Base-by-base conservation (phyloP, 1,139 yeast species). In the Nakaseomyces nivariensis region DNA sequence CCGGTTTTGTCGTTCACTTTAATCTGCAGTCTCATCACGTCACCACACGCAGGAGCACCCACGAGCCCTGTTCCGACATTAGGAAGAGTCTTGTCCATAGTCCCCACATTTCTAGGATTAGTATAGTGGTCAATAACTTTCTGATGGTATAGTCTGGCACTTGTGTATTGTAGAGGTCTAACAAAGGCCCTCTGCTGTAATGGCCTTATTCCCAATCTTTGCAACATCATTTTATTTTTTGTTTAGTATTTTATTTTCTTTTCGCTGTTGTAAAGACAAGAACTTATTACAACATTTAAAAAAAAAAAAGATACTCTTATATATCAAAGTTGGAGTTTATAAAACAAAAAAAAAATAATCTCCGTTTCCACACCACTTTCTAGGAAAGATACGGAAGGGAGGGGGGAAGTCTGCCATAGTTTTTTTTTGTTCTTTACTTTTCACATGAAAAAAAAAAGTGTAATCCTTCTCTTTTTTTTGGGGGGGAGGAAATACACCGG, bases 41-140 rank as follows among this genome's bases (percentile, higher is more conserved):
- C 98, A 52, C 98, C 98, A 73, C 98, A 92, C 0, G 98, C 98
- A 51, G 98, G 98, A 0, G 98, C 98, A 49, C 98, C 92, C 22
- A 92, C 98, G 44, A 92, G 77, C 1, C 98, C 98, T 1, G 98
- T 92, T 44, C 98, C 98, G n/a, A 92, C 97, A 58, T 82, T 79
- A 26, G 70, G 63, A 54, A 81, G 79, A 55, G 75, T 76, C 71
- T 90, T 89, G 70, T 89, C 88, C 69, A 92, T 72, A 6, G 96
- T 78, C 22, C 98, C 98, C 43, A 92, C 98, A 66, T 92, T 92
- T 69, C 98, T 79, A 53, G 98, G 98, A 72, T 90, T 90, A 64
- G 87, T 82, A 71, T 92, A 92, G 69, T 92, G 98, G 67, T 92
- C 98, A 59, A 92, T 83, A 45, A 78, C 82, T 64, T 83, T 84